A percentile compares a stretch with the other conserved stretches of the same genome.
phyloP scores from a whole-genome alignment of 495 filamentous ascomycete genomes.

The Talaromyces thailandensis region DNA sequence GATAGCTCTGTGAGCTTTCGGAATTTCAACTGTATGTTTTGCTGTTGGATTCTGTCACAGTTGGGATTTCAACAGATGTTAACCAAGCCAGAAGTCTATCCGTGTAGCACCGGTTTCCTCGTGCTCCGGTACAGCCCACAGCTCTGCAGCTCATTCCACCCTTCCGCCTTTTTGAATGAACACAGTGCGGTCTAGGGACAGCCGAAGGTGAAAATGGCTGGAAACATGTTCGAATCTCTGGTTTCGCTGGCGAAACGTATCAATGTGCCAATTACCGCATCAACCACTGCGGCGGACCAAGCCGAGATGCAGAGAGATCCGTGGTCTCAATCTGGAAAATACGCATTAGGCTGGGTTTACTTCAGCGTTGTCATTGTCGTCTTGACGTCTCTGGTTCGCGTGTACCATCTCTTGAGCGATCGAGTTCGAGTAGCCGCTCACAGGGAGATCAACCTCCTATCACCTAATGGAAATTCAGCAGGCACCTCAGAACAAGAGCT shows the following conservation, averaged over 20 bases:
- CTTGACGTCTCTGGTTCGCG: slow-evolving; percentile 52
- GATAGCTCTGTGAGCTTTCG: background rate
- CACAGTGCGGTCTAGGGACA: background rate
- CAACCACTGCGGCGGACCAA: slow-evolving; percentile 58
- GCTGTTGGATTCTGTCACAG: background rate
- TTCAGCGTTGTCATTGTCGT: slow-evolving; percentile 66
- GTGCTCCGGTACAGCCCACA: background rate
- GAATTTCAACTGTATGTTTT: background rate
- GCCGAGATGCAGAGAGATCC: slow-evolving; percentile 71
- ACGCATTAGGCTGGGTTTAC: slow-evolving; percentile 80
- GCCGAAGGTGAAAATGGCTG: background rate
- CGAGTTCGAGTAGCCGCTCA: slow-evolving; percentile 76
- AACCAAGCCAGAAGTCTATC: background rate
- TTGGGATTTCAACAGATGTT: background rate
- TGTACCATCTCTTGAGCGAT: slow-evolving; percentile 81
- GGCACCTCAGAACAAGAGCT: slow-evolving; percentile 51
- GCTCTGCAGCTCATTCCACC: background rate
- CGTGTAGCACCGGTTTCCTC: background rate
- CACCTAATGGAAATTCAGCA: slow-evolving; percentile 1
- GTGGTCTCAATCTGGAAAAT: slow-evolving; percentile 74
- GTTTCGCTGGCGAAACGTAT: slow-evolving; percentile 59
- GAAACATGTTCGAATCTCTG: slow-evolving; percentile 6
- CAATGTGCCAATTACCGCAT: slow-evolving; percentile 58
- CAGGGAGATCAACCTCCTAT: slow-evolving; percentile 43
- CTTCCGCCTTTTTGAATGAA: background rate